phyloP scores from a whole-genome alignment of 2,329 filamentous ascomycete genomes.

The Septoria petroselini region DNA sequence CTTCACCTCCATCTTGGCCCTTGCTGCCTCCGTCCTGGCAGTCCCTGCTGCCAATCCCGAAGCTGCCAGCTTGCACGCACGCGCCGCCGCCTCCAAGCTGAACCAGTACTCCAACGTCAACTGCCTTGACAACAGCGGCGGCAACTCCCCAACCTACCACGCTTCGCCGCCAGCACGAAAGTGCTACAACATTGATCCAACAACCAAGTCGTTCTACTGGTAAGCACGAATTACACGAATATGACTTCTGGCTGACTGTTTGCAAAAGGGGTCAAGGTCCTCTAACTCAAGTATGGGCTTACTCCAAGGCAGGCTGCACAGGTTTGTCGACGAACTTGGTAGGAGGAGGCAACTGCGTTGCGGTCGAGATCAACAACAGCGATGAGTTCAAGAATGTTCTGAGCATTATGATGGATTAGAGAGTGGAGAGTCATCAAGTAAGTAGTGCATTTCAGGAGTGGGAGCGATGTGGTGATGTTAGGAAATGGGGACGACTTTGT shows the following conservation, averaged over 20 bases:
- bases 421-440: no score
- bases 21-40: background rate
- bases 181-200: constrained; percentile 12
- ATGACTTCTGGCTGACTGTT: background rate
- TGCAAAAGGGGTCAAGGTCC: background rate
- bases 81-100: constrained; percentile 5
- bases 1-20: background rate
- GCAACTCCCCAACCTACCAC: constrained; percentile 13
- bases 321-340: constrained; percentile 6
- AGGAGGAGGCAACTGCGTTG: constrained; percentile 3
- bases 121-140: constrained; percentile 11
- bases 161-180: constrained; percentile 7
- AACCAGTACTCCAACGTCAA: constrained; percentile 9
- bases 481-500: no score
- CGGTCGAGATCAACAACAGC: constrained; percentile 6
- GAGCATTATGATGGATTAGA: constrained; percentile 13
- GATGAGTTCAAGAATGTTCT: constrained; percentile 8
- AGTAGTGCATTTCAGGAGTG: no score
- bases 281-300: constrained; percentile 8
- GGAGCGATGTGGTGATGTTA: no score
- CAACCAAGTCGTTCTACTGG: constrained; percentile 4
- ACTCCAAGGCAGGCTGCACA: constrained; percentile 11
- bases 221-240: background rate
- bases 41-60: background rate
- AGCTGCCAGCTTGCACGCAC: background rate